Evolutionary conservation across 2,329 filamentous ascomycete genomes (phyloP).

Genomic region (Drechslerella dactyloides): DNA sequence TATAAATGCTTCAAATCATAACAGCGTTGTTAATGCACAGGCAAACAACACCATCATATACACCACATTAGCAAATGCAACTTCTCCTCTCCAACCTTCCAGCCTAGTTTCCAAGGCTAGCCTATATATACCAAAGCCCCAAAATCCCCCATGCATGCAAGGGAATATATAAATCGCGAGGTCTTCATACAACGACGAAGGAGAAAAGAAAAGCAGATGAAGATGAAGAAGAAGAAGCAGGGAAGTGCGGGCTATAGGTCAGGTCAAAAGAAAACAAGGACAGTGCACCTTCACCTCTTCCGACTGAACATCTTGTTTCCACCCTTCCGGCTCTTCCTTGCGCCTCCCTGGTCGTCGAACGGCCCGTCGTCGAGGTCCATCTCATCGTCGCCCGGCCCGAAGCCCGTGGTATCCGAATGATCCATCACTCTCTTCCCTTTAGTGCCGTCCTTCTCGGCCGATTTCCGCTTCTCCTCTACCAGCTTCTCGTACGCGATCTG

Average conservation of each 20-base stretch:
- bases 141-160: neutral
- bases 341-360: constrained; percentile 48
- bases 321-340: constrained; percentile 53
- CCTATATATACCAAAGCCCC: constrained; percentile 1
- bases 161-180: neutral
- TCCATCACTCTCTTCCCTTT: constrained; percentile 56
- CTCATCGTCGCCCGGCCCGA: constrained; percentile 55
- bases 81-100: constrained; percentile 9
- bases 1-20: constrained; percentile 35
- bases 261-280: neutral
- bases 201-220: neutral
- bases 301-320: constrained; percentile 51
- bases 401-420: constrained; percentile 50
- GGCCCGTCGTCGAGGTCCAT: constrained; percentile 54
- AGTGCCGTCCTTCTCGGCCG: constrained; percentile 44
- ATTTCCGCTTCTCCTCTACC: constrained; percentile 61
- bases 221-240: neutral
- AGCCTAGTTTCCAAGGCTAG: too few relatives aligned
- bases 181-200: neutral
- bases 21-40: constrained; percentile 43
- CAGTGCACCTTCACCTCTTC: constrained; percentile 50
- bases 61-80: constrained; percentile 43
- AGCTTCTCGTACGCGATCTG: constrained; percentile 63
- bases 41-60: constrained; percentile 42
- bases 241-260: neutral